Base-by-base conservation (phyloP, 305 asterid species). In the Lippia alba region DNA sequence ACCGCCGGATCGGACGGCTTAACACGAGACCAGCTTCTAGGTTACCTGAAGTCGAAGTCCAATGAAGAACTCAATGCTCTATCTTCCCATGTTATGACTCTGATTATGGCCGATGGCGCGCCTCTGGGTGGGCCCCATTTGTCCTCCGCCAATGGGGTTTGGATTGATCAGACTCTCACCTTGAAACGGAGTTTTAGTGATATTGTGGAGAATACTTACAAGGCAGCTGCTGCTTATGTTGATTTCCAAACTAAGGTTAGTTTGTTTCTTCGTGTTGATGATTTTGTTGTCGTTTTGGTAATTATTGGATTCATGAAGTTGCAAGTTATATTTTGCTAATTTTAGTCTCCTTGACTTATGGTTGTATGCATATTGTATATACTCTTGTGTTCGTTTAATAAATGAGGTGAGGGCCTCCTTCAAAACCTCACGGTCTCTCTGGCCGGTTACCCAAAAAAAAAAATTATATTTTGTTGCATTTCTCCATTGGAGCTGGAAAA, bases 161-260 rank as follows among this genome's bases (percentile, higher is more conserved):
- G 96, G 96, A 54, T 87, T 60, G 97, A 91, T 46, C 93, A 67
- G 74, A 79, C 81, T 53, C 70, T 91, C 64, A 60, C 45, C 45
- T 73, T 92, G 12, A 90, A 90, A 72, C 76, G 80, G 36, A 61
- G 58, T 60, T 92, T 82, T 61, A 82, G 83, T 49, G 64, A 76
- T 54, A 77, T 81, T 39, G 84, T 81, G 12, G 84, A 81, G 32
- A 24, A 24, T 24, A 24, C 3, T 24, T 92, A 88, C 76, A 81
- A 63, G 73, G 94, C 96, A 30, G 72, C 73, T 80, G 73, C 89
- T 44, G 51, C 12, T 64, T 82, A 62, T 44, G 96, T 73, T 39
- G 98, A 90, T 76, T 92, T 90, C 63, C 88, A 76, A 61, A 80
- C 53, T 15, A 89, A 86, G 94, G 97, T 91, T 46, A n/a, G 67